A percentile compares a stretch with the other conserved stretches of the same genome.
Evolutionary conservation across 768 basidiomycete genomes (phyloP).

Genomic region (Mycena capillaripes): DNA sequence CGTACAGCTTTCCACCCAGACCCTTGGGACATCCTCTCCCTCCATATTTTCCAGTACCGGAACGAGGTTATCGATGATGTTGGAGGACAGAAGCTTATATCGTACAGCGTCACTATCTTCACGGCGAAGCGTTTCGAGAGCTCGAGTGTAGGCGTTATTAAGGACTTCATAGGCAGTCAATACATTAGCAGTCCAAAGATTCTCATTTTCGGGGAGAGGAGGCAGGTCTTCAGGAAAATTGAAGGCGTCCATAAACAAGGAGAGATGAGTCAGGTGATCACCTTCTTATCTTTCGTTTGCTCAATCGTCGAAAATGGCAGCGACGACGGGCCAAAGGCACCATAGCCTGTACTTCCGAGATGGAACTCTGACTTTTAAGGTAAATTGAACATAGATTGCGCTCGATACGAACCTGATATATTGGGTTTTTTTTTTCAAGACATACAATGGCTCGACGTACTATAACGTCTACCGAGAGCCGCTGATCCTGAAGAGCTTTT

Average conservation of each 20-base stretch:
- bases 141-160: neutral
- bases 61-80: slow-evolving; percentile 1
- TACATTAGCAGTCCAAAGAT: slow-evolving; percentile 8
- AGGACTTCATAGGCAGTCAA: neutral
- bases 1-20: neutral
- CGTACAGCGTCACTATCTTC: slow-evolving; percentile 14
- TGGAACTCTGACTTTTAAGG: slow-evolving; percentile 5
- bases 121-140: neutral
- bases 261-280: neutral
- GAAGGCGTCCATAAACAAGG: neutral
- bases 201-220: neutral
- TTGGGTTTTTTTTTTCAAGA: neutral
- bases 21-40: neutral
- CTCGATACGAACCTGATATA: neutral
- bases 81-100: slow-evolving; percentile 2
- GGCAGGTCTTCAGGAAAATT: neutral
- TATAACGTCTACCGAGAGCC: slow-evolving; percentile 1
- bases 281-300: too few relatives aligned
- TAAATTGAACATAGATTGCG: neutral
- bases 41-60: slow-evolving; percentile 1
- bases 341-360: neutral
- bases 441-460: neutral
- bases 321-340: neutral
- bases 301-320: neutral
- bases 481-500: neutral